phyloP scores from a whole-genome alignment of 1,139 yeast genomes.

The Diutina neorugosa region DNA sequence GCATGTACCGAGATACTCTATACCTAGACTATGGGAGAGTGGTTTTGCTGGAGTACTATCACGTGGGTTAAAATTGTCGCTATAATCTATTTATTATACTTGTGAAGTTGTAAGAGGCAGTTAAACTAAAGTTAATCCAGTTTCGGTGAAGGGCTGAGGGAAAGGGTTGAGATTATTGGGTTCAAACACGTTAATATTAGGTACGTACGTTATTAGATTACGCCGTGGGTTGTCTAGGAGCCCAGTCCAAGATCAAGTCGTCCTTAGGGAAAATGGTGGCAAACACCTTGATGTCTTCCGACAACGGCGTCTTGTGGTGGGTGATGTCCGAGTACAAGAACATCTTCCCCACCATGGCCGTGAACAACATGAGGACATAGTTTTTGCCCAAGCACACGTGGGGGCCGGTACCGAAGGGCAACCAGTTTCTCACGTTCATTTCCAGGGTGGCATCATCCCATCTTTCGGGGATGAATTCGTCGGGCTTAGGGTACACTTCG shows the following conservation, averaged over 20 bases:
- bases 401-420: constrained; percentile 94
- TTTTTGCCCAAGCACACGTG: constrained; percentile 93
- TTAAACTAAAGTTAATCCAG: too few species aligned
- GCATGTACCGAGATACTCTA: too few species aligned
- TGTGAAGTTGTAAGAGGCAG: too few species aligned
- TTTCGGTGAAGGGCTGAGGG: too few species aligned
- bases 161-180: too few species aligned
- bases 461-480: constrained; percentile 88
- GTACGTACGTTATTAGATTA: not conserved
- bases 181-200: not conserved
- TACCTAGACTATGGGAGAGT: too few species aligned
- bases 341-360: constrained; percentile 85
- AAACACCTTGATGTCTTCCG: constrained; percentile 89
- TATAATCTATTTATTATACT: too few species aligned
- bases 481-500: constrained; percentile 90
- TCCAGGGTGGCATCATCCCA: constrained; percentile 44
- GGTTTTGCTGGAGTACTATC: too few species aligned
- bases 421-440: constrained; percentile 77
- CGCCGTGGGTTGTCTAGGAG: constrained; percentile 41
- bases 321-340: constrained; percentile 66
- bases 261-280: constrained; percentile 98
- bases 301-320: constrained; percentile 70
- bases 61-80: too few species aligned
- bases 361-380: constrained; percentile 81
- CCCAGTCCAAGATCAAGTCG: constrained; percentile 73